Evolutionary conservation across 192 early-diverging fungal species (phyloP).

Genomic region (Coemansia sp.): DNA sequence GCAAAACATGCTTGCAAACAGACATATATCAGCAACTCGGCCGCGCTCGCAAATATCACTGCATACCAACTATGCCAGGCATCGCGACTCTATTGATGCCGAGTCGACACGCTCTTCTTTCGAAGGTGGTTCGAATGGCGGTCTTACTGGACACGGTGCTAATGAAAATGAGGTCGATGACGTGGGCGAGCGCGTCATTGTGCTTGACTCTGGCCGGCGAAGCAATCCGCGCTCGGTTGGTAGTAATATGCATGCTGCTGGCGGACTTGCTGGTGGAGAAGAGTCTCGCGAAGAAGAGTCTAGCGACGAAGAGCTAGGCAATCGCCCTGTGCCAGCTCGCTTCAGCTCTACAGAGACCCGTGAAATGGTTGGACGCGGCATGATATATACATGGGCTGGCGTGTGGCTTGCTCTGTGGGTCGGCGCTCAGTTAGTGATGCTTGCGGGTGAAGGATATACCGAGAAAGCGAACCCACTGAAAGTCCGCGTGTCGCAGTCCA

Average conservation of each 20-base stretch:
- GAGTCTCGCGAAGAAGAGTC: conserved; percentile 5
- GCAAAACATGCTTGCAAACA: background rate
- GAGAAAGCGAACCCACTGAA: conserved; percentile 18
- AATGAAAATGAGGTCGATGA: background rate
- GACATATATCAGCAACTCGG: background rate
- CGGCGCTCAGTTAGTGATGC: conserved; percentile 15
- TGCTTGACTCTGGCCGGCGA: conserved; percentile 3
- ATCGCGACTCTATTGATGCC: background rate
- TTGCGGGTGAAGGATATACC: conserved; percentile 27
- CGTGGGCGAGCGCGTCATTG: conserved; percentile 16
- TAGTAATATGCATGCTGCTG: background rate
- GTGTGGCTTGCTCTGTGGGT: conserved; percentile 32
- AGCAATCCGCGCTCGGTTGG: background rate
- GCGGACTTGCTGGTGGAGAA: background rate
- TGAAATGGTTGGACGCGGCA: conserved; percentile 28
- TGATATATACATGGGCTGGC: conserved; percentile 29
- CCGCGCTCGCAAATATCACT: conserved; percentile 47
- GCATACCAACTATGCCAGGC: conserved; percentile 19
- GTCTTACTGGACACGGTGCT: background rate
- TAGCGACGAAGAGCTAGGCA: conserved; percentile 23
- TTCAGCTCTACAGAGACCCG: conserved; percentile 24
- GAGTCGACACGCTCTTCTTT: background rate
- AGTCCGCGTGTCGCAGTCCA: conserved; percentile 30
- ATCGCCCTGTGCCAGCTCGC: background rate
- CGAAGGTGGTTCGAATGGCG: background rate